phyloP scores from a whole-genome alignment of 2,329 filamentous ascomycete genomes.

The Fusarium decemcellulare region DNA sequence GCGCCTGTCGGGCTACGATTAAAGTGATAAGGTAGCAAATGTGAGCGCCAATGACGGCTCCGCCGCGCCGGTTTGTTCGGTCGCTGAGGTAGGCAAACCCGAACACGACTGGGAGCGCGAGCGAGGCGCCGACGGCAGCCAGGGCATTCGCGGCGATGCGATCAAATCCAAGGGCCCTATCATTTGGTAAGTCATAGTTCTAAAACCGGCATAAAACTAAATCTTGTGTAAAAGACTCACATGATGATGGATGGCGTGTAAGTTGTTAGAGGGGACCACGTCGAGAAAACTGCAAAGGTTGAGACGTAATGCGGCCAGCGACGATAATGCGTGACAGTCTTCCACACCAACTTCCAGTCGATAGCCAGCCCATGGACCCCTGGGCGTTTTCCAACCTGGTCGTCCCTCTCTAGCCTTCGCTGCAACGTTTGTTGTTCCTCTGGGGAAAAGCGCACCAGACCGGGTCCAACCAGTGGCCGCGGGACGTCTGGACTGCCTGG shows the following conservation, averaged over 20 bases:
- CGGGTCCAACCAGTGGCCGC: slow-evolving; percentile 54
- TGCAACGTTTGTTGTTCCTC: slow-evolving; percentile 53
- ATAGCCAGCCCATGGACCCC: slow-evolving; percentile 52
- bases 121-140: slow-evolving; percentile 57
- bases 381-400: slow-evolving; percentile 46
- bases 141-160: slow-evolving; percentile 63
- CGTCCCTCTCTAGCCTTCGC: slow-evolving; percentile 52
- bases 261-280: slow-evolving; percentile 66
- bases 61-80: slow-evolving; percentile 58
- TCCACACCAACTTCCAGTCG: slow-evolving; percentile 56
- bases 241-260: slow-evolving; percentile 64
- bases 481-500: slow-evolving; percentile 59
- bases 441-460: slow-evolving; percentile 55
- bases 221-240: slow-evolving; percentile 34
- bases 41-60: slow-evolving; percentile 60
- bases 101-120: slow-evolving; percentile 63
- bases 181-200: background rate
- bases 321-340: slow-evolving; percentile 59
- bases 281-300: slow-evolving; percentile 66
- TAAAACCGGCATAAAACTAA: background rate
- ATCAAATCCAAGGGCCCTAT: slow-evolving; percentile 52
- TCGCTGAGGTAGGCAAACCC: slow-evolving; percentile 65
- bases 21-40: slow-evolving; percentile 60
- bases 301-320: slow-evolving; percentile 65
- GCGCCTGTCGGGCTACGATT: slow-evolving; percentile 56